Conservation (phyloP, 2,329 filamentous ascomycete species). For the Monilinia polystroma region DNA sequence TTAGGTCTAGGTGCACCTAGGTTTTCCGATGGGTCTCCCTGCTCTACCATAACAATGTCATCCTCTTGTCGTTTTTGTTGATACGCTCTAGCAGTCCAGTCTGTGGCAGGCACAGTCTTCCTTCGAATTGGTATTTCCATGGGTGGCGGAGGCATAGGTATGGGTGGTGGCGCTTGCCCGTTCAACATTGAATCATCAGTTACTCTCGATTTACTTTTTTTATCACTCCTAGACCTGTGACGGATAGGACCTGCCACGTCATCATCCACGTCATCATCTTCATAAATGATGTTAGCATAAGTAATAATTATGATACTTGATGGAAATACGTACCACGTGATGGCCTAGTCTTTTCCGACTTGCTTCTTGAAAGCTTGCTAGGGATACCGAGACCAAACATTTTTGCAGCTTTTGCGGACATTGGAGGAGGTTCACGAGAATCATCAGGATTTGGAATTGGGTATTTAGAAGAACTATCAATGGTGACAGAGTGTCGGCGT, state of each 20-base stretch:
- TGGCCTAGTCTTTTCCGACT: constrained; percentile 50
- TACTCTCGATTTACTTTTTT: constrained; percentile 47
- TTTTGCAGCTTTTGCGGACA: constrained; percentile 76
- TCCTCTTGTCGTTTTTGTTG: constrained; percentile 66
- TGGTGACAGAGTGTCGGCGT: constrained; percentile 67
- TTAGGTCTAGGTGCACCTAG: constrained; percentile 44
- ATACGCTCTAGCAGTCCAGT: constrained; percentile 47
- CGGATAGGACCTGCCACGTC: constrained; percentile 47
- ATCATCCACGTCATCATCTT: constrained; percentile 53
- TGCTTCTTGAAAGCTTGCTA: constrained; percentile 49
- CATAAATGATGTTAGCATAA: constrained; percentile 35
- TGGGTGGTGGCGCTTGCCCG: constrained; percentile 34
- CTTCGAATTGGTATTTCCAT: constrained; percentile 35
- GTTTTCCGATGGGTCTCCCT: constrained; percentile 46
- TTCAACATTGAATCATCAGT: constrained; percentile 32
- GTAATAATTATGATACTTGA: constrained; percentile 5
- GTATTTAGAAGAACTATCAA: constrained; percentile 53
- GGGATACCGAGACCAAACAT: constrained; percentile 60
- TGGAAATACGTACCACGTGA: constrained; percentile 41
- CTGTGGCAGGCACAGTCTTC: constrained; percentile 31
- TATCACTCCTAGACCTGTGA: constrained; percentile 49
- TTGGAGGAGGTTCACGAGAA: constrained; percentile 48
- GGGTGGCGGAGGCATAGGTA: constrained; percentile 38
- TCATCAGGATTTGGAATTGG: constrained; percentile 73
- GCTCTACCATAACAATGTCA: constrained; percentile 59